Conservation (phyloP, 192 early-diverging fungal species). For the Coemansia sp. region DNA sequence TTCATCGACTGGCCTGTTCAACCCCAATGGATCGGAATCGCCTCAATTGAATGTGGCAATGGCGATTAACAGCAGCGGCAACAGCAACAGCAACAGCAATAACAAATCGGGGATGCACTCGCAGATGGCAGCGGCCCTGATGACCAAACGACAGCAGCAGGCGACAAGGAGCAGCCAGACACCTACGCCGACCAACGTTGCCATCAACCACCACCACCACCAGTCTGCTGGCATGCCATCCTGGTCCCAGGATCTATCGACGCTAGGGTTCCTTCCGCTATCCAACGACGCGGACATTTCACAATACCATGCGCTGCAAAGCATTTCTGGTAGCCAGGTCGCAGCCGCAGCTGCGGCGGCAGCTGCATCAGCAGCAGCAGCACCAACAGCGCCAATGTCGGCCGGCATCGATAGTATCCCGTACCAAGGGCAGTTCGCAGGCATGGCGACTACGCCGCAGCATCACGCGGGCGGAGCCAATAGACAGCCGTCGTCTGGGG, state of each 20-base stretch:
- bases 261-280: slow-evolving; percentile 26
- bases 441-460: slow-evolving; percentile 1
- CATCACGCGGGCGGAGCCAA: neutral
- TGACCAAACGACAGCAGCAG: slow-evolving; percentile 24
- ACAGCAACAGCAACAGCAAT: neutral
- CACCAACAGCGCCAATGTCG: slow-evolving; percentile 1
- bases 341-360: no score
- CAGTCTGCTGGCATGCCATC: neutral
- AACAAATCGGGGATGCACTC: slow-evolving; percentile 32
- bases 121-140: slow-evolving; percentile 40
- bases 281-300: neutral
- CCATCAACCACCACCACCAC: neutral
- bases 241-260: slow-evolving; percentile 28
- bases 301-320: slow-evolving; percentile 1
- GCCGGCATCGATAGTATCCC: neutral
- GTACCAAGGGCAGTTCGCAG: slow-evolving; percentile 17
- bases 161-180: neutral
- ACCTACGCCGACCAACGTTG: slow-evolving; percentile 6
- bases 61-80: neutral
- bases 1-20: neutral
- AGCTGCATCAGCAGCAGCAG: neutral
- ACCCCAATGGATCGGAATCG: neutral
- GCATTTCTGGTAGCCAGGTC: no score
- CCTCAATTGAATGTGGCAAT: neutral
- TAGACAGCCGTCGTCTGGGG: neutral